Evolutionary conservation across 306 rosid species (phyloP), one percentile per base, ranked within the genome.

Genomic region (Vachellia collinsii): DNA sequence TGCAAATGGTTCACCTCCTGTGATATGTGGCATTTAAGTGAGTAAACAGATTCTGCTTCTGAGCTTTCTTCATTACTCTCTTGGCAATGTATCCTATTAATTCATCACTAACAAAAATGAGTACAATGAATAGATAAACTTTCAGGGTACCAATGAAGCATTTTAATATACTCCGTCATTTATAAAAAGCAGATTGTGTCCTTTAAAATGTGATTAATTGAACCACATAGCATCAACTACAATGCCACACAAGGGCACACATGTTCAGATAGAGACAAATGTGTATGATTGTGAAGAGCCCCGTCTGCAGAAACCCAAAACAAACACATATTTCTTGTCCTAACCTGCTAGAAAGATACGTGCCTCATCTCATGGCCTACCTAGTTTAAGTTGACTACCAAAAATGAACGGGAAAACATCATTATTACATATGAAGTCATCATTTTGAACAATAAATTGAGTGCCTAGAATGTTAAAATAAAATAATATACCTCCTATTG

Each of bases 61-160:
- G 97, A 88, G 91, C 97, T 96, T 84, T 96, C 99, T 90, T 96
- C 99, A 73, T 88, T 92, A 88, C 98, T 93, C 89, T 96, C 99
- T 86, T 87, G 83, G 82, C 99, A 96, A 86, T 92, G 92, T 72
- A 88, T 85, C 95, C 99, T 96, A 82, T 61, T 38, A 87, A 48
- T 62, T 86, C 77, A 87, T 56, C 78, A 78, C 47, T 34, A 79
- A 47, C 77, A 78, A 70, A 19, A 77, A 83, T 84, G 68, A 69
- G 86, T 41, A 81, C 46, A 46, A 58, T 79, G 44, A 70, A 44
- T 41, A 72, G 50, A 17, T 39, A 53, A 81, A 58, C 44, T 48
- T 79, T 61, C 68, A 20, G 54, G 65, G 5, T 71, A 53, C 68
- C 68, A 61, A 19, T 39, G 44, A 70, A 72, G 29, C 80, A 36